These are phyloP conservation scores for Anthracocystis setariae DNA, from an alignment of 1,284 basidiomycete species.

Conservation along the genomic window DNA sequence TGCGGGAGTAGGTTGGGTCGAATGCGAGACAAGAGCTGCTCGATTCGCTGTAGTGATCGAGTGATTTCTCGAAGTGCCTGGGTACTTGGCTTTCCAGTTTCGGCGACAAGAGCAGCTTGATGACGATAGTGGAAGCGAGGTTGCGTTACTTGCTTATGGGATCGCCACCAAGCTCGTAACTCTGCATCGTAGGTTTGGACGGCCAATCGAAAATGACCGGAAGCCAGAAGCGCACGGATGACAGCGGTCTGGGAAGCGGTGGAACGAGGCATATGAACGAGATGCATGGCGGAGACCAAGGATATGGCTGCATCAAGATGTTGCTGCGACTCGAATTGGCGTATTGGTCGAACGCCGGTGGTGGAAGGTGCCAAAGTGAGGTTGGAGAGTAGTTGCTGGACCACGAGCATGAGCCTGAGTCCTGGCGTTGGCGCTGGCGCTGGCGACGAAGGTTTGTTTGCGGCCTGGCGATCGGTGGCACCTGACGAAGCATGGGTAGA, in stretches of 20 bases:
- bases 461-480: not conserved
- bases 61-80: conserved; percentile 29
- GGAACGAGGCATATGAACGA: conserved; percentile 14
- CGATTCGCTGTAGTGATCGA: conserved; percentile 17
- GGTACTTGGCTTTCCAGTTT: conserved; percentile 29
- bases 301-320: conserved; percentile 19
- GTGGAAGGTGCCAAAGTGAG: conserved; percentile 27
- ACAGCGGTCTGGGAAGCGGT: conserved; percentile 26
- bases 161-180: conserved; percentile 37
- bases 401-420: conserved; percentile 11
- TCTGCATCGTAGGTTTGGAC: conserved; percentile 26
- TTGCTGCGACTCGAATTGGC: conserved; percentile 22
- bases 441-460: not conserved
- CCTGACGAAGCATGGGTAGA: not conserved
- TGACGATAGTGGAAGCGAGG: conserved; percentile 10
- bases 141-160: conserved; percentile 21
- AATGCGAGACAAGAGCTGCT: conserved; percentile 18
- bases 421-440: not conserved
- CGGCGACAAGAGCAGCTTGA: conserved; percentile 23
- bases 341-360: conserved; percentile 19
- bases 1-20: conserved; percentile 18
- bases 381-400: conserved; percentile 24
- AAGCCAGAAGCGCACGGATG: conserved; percentile 30
- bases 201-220: conserved; percentile 14
- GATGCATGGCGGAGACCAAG: conserved; percentile 27